Conservation (phyloP, 2,329 filamentous ascomycete species). For the Neopestalotiopsis sp. region DNA sequence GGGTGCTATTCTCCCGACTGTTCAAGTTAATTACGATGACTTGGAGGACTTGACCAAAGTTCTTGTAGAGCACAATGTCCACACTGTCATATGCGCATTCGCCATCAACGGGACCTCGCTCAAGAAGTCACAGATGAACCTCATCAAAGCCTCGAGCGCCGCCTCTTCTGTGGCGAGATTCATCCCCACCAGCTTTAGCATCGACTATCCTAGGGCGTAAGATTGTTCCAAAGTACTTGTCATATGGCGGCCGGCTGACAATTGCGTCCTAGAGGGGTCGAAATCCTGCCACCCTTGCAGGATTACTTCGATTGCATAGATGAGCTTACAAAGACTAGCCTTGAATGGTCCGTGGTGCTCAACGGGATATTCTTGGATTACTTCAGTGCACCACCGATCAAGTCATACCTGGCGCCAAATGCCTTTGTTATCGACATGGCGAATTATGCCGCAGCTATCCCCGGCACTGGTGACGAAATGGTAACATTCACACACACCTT, state of each 20-base stretch:
- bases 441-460: background rate
- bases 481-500: background rate
- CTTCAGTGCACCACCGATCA: background rate
- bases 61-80: background rate
- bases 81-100: background rate
- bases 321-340: background rate
- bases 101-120: background rate
- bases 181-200: background rate
- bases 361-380: background rate
- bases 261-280: background rate
- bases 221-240: background rate
- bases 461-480: background rate
- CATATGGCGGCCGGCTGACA: background rate
- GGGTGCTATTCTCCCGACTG: background rate
- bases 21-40: background rate
- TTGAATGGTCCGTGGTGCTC: background rate
- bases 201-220: background rate
- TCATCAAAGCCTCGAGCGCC: background rate
- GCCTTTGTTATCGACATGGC: background rate
- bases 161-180: background rate
- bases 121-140: constrained; percentile 11
- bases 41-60: background rate
- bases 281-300: background rate
- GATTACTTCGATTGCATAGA: constrained; percentile 1
- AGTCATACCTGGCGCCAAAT: background rate